Evolutionary conservation across 2,329 filamentous ascomycete genomes (phyloP), one percentile per base, ranked within the genome.

Genomic region (Trichothecium sympodiale): DNA sequence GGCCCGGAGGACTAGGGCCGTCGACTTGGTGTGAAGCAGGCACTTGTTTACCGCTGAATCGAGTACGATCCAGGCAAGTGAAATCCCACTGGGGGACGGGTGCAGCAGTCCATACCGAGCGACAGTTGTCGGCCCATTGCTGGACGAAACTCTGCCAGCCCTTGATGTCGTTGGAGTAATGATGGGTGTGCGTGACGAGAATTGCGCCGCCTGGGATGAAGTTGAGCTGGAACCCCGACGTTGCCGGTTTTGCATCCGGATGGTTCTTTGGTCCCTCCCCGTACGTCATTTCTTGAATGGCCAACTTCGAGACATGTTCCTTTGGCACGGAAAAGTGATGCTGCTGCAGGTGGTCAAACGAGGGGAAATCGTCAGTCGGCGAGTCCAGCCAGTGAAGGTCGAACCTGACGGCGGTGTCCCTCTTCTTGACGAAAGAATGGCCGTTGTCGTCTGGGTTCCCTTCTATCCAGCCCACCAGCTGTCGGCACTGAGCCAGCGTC

Each of bases 41-140:
- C 8, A 14, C 20, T 10, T 15, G 8, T 33, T 17, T 20, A 20
- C 6, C 15, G 25, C 31, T 52, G 37, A 64, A 47, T 8, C 53
- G 47, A 17, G 49, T 53, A 26, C 51, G 43, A 27, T 63, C 58
- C 17, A 62, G 46, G 28, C 51, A 54, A 4, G 43, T 43, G 2
- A 53, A 45, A 20, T 62, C 53, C 51, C 54, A 64, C 2, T 45
- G 10, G 0, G 60, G 59, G 13, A 53, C 53, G 0, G 48, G 27
- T 0, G 55, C 53, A 2, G 41, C 29, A 31, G 56, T 47, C 17
- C 44, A 10, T 18, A 59, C 46, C 3, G 61, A 54, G 34, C 44
- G 43, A 44, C 60, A 65, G 41, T 64, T 63, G 27, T 64, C 61
- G 16, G 60, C 60, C 6, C 64, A 50, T 44, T 64, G 59, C 9